phyloP scores from a whole-genome alignment of 768 basidiomycete species.

The Hericium rajendrae region DNA sequence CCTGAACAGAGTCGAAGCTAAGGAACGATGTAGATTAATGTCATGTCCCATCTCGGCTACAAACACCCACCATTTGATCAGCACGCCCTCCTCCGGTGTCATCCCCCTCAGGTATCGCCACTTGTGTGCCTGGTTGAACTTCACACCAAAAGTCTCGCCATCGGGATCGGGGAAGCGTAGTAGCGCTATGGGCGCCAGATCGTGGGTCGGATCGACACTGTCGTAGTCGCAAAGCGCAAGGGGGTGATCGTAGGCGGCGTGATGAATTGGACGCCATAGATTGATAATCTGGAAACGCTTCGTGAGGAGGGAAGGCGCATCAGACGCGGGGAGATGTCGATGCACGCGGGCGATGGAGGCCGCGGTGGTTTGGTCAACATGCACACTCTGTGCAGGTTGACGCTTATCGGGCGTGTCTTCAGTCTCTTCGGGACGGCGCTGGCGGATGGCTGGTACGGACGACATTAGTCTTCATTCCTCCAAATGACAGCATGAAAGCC shows the following conservation, averaged over 20 bases:
- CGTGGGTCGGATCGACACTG: slow-evolving; percentile 27
- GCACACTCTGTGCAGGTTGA: slow-evolving; percentile 32
- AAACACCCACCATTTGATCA: slow-evolving; percentile 36
- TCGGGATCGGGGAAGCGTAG: slow-evolving; percentile 30
- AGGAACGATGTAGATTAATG: not conserved
- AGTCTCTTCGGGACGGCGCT: slow-evolving; percentile 27
- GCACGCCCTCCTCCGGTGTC: slow-evolving; percentile 33
- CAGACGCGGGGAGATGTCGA: slow-evolving; percentile 31
- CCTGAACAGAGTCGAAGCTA: slow-evolving; percentile 26
- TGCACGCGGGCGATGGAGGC: slow-evolving; percentile 33
- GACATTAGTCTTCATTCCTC: too few relatives aligned
- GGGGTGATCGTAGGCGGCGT: slow-evolving; percentile 36
- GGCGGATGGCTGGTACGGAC: slow-evolving; percentile 30
- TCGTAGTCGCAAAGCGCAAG: slow-evolving; percentile 40
- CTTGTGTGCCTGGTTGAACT: slow-evolving; percentile 28
- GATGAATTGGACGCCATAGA: slow-evolving; percentile 42
- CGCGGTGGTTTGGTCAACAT: slow-evolving; percentile 36
- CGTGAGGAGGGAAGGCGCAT: slow-evolving; percentile 28
- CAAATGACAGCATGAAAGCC: not conserved
- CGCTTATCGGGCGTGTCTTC: slow-evolving; percentile 31
- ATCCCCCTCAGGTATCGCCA: slow-evolving; percentile 39
- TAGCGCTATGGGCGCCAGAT: slow-evolving; percentile 29
- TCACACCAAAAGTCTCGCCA: slow-evolving; percentile 34
- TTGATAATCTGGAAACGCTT: slow-evolving; percentile 45
- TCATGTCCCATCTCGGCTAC: not conserved